Percentiles rank a stretch among this genome's conserved stretches.
Evolutionary conservation across 1,139 yeast species (phyloP).

Genomic region (Komagataea norvegica): DNA sequence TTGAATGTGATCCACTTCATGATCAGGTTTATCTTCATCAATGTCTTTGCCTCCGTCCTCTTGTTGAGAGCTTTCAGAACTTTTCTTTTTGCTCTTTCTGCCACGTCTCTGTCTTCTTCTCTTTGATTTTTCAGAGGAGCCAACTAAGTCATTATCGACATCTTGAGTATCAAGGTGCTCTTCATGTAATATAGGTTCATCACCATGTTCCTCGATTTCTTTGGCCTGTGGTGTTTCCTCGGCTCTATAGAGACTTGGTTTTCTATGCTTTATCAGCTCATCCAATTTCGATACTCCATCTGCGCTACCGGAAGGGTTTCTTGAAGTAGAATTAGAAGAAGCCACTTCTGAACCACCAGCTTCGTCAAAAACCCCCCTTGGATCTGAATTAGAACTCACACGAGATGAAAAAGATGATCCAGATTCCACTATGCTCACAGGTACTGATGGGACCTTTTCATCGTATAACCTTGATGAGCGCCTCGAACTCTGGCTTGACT

Average conservation of each 20-base stretch:
- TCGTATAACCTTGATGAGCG: conserved; percentile 7
- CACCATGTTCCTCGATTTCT: no score
- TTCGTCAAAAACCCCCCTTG: conserved; percentile 4
- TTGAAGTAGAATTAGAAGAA: neutral
- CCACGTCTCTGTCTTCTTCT: conserved; percentile 21
- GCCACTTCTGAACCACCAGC: neutral
- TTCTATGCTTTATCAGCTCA: no score
- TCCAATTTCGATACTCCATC: no score
- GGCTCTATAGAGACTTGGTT: no score
- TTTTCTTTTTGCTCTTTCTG: conserved; percentile 7
- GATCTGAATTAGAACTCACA: conserved; percentile 1
- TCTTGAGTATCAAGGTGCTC: no score
- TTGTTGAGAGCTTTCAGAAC: neutral
- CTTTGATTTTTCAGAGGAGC: conserved; percentile 10
- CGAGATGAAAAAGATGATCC: conserved; percentile 3
- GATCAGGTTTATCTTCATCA: neutral
- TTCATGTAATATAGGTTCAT: no score
- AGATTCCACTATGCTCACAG: no score
- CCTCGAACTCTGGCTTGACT: conserved; percentile 1
- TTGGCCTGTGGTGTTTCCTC: no score
- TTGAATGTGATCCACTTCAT: no score
- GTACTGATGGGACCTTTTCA: neutral
- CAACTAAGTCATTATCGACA: neutral
- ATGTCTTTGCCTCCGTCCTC: conserved; percentile 1
- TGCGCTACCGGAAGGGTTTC: neutral